Evolutionary conservation across 805 yeast genomes (phyloP), one percentile per base, ranked within the genome.

Genomic region (Yamadazyma philogaea): DNA sequence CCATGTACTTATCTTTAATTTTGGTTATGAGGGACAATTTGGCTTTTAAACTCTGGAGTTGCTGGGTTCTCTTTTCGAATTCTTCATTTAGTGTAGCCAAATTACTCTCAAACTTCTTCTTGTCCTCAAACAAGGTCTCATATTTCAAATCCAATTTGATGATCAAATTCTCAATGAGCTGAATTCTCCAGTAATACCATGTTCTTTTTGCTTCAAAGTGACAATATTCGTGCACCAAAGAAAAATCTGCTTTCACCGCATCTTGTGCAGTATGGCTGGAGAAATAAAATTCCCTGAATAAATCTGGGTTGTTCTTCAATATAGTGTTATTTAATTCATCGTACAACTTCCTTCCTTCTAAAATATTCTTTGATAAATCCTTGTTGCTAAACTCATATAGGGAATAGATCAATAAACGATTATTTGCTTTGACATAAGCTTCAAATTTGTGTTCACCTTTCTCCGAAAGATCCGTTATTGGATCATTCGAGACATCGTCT

Each of bases 121-220:
- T 49, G 18, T 45, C 52, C n/a, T 37, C 28, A 8, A 39, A 22
- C 17, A 49, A 39, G 7, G 7, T 26, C 12, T 36, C 39, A 37
- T 36, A 38, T 17, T 33, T 46, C 15, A 43, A 40, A 21, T 55
- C 47, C 16, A 69, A 48, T 30, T 66, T 66, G 14, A 50, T 56
- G 24, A 72, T 52, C 12, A 81, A 61, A 31, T 77, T 79, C 18
- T 65, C 62, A 5, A 75, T 53, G 36, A 80, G 68, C 46, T 77
- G 77, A 10, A 65, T 55, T 46, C 86, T 62, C 88, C 87, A 82
- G 38, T 72, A 74, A 49, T 76, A 77, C 86, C 87, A 82, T 0
- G 74, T 74, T 30, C 69, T 71, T 44, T 66, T 69, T 0, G 86
- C 78, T 51, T 76, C 77, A 22, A 71, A 64, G 22, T 79, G 65